Conservation (phyloP, 2,329 filamentous ascomycete genomes). For the Colletotrichum costaricense region DNA sequence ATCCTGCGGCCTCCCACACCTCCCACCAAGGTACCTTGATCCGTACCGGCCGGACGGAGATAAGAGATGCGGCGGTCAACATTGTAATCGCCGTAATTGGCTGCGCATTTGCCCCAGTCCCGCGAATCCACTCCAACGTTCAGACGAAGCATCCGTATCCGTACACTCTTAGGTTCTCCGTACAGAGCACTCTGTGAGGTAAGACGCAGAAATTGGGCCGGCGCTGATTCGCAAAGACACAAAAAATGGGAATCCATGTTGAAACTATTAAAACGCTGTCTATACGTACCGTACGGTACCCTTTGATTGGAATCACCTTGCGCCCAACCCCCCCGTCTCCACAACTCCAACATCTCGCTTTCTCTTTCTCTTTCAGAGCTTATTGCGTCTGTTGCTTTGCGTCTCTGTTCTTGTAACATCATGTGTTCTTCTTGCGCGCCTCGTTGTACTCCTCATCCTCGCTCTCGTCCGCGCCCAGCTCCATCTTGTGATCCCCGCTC, state of each 20-base stretch:
- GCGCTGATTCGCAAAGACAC: background rate
- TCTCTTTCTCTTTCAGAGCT: background rate
- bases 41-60: constrained; percentile 8
- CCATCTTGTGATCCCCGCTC: constrained; percentile 52
- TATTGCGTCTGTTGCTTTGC: background rate
- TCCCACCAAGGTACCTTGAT: background rate
- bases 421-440: constrained; percentile 54
- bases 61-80: background rate
- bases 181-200: too few species aligned
- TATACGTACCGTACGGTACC: constrained; percentile 10
- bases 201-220: background rate
- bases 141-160: background rate
- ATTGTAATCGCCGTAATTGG: constrained; percentile 8
- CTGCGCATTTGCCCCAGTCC: constrained; percentile 1
- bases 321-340: background rate
- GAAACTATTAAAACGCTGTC: constrained; percentile 8
- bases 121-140: background rate
- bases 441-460: constrained; percentile 57
- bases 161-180: too few species aligned
- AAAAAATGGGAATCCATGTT: constrained; percentile 18
- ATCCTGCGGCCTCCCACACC: background rate
- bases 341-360: background rate
- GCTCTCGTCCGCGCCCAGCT: constrained; percentile 52
- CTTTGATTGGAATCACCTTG: background rate
- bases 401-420: background rate